Evolutionary conservation across 2,329 filamentous ascomycete species (phyloP).

Genomic region (Exophiala bonariae): DNA sequence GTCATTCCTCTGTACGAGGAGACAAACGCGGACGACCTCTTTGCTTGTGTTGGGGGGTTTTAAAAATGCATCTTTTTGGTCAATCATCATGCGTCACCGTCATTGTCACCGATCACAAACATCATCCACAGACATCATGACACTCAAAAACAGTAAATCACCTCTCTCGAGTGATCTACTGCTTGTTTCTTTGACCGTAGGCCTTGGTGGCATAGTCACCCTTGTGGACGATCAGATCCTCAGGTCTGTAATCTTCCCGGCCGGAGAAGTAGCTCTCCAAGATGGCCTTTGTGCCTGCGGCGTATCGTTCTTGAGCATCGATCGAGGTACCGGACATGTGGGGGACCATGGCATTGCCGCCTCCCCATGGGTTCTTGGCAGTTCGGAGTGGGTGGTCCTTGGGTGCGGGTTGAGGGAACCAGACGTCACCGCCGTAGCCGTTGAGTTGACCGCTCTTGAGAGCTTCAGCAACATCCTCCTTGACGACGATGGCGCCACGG

Average conservation of each 20-base stretch:
- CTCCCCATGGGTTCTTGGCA: constrained; percentile 91
- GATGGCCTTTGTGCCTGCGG: constrained; percentile 83
- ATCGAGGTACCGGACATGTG: constrained; percentile 99
- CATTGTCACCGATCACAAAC: no score
- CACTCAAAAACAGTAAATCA: not conserved
- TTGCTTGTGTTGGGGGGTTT: no score
- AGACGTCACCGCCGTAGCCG: constrained; percentile 56
- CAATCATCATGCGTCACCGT: no score
- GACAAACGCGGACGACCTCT: no score
- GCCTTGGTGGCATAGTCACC: constrained; percentile 96
- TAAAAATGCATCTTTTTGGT: no score
- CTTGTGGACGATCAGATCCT: constrained; percentile 87
- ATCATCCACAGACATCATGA: no score
- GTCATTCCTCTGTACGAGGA: no score
- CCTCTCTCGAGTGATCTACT: constrained; percentile 9
- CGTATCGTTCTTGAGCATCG: constrained; percentile 92
- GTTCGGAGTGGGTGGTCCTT: constrained; percentile 89
- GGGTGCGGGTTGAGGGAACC: constrained; percentile 97
- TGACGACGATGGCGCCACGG: constrained; percentile 97
- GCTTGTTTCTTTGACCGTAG: constrained; percentile 68
- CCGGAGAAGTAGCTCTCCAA: constrained; percentile 88
- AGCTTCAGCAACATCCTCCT: constrained; percentile 95
- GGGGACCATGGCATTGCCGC: constrained; percentile 97
- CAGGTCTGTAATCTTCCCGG: constrained; percentile 78
- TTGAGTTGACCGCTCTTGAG: constrained; percentile 78